Evolutionary conservation across 805 yeast species (phyloP), one percentile per base, ranked within the genome.

Genomic region (Wickerhamiella spandovensis): DNA sequence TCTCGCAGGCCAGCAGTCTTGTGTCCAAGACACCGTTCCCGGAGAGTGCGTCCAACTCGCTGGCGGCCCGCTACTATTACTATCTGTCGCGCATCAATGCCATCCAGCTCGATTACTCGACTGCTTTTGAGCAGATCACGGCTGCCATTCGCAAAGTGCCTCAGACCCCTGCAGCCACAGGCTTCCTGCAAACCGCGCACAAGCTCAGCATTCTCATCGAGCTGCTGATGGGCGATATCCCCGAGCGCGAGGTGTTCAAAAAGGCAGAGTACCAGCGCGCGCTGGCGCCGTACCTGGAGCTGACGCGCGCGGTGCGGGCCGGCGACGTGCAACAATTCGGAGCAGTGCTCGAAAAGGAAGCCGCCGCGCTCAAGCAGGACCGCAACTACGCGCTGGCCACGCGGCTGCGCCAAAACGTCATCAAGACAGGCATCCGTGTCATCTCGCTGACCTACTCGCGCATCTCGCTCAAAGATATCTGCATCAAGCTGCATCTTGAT

Each of bases 141-240:
- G 87, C 92, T n/a, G 96, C 98, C 2, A 83, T 89, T 49, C 82
- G 98, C 71, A 92, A 92, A 66, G 89, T 95, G 9, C 97, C 99
- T 24, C 96, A 87, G 66, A 85, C 95, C 1, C 74, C 77, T 43
- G 77, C 81, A 53, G 87, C 96, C 8, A 67, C 75, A 43, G 98
- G 98, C 1, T 92, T 92, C 65, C 66, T 88, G 56, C 95, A 89
- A 67, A 78, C 84, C 48, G 92, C 96, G 2, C 80, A 89, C 57
- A 92, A 92, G 70, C 76, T 92, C 58, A 83, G 79, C 63, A 84
- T 90, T 54, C 75, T 89, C 52, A 85, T 92, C 59, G 96, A 92
- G 69, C 73, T 92, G 62, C 77, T 92, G 60, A 89, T 90, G 78
- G 98, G 99, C 52, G 98, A 92, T 60, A 82, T 92, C 57, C 98